These are phyloP conservation scores for Eimeria necatrix DNA, from an alignment of 169 alveolate genomes.

Conservation along the genomic window DNA sequence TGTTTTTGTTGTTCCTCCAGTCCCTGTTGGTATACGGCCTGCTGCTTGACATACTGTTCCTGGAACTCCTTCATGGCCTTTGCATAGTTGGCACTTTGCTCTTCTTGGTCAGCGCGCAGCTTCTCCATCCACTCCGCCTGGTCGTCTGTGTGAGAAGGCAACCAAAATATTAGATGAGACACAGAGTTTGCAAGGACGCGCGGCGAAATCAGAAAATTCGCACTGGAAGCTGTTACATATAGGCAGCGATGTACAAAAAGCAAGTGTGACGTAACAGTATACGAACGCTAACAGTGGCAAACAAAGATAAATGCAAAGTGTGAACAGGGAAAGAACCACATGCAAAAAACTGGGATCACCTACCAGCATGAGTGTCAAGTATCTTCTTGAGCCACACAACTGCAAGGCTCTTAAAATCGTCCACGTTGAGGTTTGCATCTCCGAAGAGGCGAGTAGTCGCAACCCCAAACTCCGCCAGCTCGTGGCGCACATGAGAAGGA, in stretches of 20 bases:
- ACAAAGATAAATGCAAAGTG: neutral
- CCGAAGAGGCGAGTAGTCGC: conserved; percentile 78
- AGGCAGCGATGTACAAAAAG: too few relatives aligned
- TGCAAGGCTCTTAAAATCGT: conserved; percentile 89
- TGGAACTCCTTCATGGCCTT: conserved; percentile 82
- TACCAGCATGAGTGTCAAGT: conserved; percentile 87
- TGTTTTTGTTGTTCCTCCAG: conserved; percentile 82
- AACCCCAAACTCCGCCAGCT: conserved; percentile 83
- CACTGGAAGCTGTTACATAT: too few relatives aligned
- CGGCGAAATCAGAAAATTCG: too few relatives aligned
- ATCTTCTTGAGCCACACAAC: conserved; percentile 89
- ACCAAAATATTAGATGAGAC: neutral
- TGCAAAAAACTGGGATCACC: neutral
- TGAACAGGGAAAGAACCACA: too few relatives aligned
- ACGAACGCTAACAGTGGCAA: too few relatives aligned
- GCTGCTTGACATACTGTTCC: conserved; percentile 79
- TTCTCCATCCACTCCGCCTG: conserved; percentile 81
- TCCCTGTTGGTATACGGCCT: conserved; percentile 82
- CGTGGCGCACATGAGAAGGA: conserved; percentile 85
- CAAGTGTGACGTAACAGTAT: too few relatives aligned
- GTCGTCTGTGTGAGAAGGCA: conserved; percentile 63
- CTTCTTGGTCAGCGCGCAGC: conserved; percentile 80
- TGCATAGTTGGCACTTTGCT: conserved; percentile 79
- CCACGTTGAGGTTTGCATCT: conserved; percentile 85
- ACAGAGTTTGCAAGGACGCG: too few relatives aligned